Percentiles rank a stretch among this genome's conserved stretches.
These are phyloP conservation scores for Polyporus arcularius DNA, from an alignment of 768 basidiomycete genomes.

Conservation along the genomic window DNA sequence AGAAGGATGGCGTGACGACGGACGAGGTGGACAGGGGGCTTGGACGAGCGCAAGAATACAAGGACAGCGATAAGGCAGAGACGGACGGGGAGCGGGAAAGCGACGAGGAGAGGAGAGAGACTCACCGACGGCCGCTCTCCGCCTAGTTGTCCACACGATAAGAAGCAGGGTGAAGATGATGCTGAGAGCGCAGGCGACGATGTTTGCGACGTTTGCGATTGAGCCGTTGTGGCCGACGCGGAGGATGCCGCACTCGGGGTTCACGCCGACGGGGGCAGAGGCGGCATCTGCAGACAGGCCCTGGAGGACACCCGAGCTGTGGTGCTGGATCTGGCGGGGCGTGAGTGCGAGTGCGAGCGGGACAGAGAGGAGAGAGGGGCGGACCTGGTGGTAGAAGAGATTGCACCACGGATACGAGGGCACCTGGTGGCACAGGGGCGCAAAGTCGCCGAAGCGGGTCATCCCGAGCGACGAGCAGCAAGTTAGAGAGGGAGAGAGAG, in stretches of 20 bases:
- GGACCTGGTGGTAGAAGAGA: slow-evolving; percentile 87
- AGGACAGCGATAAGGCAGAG: neutral
- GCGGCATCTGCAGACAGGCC: slow-evolving; percentile 46
- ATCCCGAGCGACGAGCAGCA: slow-evolving; percentile 28
- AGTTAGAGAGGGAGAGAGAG: no score
- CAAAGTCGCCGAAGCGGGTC: slow-evolving; percentile 76
- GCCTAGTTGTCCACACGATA: slow-evolving; percentile 54
- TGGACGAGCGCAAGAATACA: neutral
- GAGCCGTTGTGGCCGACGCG: slow-evolving; percentile 63
- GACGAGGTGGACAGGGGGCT: neutral
- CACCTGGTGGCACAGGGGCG: slow-evolving; percentile 61
- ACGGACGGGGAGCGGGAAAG: neutral
- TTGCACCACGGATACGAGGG: slow-evolving; percentile 94
- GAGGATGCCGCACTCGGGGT: neutral
- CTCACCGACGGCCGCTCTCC: slow-evolving; percentile 89
- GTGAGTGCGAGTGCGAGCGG: slow-evolving; percentile 7
- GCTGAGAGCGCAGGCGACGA: slow-evolving; percentile 50
- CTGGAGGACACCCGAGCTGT: slow-evolving; percentile 34
- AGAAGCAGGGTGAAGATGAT: slow-evolving; percentile 61
- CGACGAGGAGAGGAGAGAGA: slow-evolving; percentile 15
- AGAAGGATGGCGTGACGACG: neutral
- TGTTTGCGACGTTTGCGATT: slow-evolving; percentile 66
- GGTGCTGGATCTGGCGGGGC: slow-evolving; percentile 33
- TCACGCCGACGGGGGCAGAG: neutral
- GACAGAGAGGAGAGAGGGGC: slow-evolving; percentile 23